phyloP scores from a whole-genome alignment of 208 protist genomes.

The Strigomonas culicis region DNA sequence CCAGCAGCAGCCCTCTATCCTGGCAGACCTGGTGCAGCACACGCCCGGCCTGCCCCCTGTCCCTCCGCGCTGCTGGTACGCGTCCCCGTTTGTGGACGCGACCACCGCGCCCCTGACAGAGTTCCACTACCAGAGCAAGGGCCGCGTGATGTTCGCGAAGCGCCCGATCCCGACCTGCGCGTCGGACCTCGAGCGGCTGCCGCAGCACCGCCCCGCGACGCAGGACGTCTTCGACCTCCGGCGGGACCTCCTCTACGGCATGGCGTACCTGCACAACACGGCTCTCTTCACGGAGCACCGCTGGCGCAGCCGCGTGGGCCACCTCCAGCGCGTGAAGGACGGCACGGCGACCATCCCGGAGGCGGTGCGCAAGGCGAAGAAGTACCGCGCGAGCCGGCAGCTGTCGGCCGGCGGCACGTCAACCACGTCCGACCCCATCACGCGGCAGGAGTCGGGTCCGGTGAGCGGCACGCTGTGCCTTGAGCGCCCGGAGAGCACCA shows the following conservation, averaged over 20 bases:
- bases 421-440: background rate
- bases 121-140: constrained; percentile 49
- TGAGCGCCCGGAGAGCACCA: constrained; percentile 25
- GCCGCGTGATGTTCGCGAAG: constrained; percentile 55
- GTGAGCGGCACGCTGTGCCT: constrained; percentile 16
- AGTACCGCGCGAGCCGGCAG: constrained; percentile 9
- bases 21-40: too few species aligned
- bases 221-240: constrained; percentile 41
- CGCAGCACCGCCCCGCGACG: constrained; percentile 25
- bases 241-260: constrained; percentile 61
- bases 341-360: constrained; percentile 19
- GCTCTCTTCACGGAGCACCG: constrained; percentile 69
- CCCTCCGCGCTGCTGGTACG: constrained; percentile 66
- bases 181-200: constrained; percentile 40
- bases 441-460: background rate
- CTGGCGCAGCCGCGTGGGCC: constrained; percentile 56
- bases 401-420: background rate
- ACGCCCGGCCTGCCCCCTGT: constrained; percentile 24
- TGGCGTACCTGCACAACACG: constrained; percentile 67
- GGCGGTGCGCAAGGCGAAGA: constrained; percentile 14
- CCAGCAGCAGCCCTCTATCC: background rate
- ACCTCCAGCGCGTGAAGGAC: constrained; percentile 34
- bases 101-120: constrained; percentile 31
- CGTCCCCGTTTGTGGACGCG: constrained; percentile 33
- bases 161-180: constrained; percentile 30